These are phyloP conservation scores for Gnaphalium uliginosum DNA, from an alignment of 129 eudicot genomes.

Conservation along the genomic window DNA sequence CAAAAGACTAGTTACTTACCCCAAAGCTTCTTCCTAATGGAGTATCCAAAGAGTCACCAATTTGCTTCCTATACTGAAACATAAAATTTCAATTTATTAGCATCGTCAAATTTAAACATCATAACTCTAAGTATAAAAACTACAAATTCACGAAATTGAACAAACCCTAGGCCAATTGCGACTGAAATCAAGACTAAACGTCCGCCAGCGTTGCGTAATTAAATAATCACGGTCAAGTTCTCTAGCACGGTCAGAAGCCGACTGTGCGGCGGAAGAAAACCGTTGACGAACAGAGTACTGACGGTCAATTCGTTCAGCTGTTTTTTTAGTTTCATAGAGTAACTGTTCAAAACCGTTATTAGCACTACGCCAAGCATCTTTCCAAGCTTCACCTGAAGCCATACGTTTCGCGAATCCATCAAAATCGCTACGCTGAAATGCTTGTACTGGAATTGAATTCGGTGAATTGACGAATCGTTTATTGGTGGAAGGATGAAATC, in stretches of 20 bases:
- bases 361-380: slow-evolving; percentile 72
- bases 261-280: slow-evolving; percentile 46
- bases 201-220: slow-evolving; percentile 68
- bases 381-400: slow-evolving; percentile 75
- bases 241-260: slow-evolving; percentile 71
- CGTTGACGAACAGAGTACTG: slow-evolving; percentile 55
- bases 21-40: slow-evolving; percentile 70
- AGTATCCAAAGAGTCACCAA: slow-evolving; percentile 60
- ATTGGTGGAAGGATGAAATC: slow-evolving; percentile 30
- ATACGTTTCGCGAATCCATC: slow-evolving; percentile 60
- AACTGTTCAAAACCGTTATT: slow-evolving; percentile 81
- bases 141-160: neutral
- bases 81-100: neutral
- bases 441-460: slow-evolving; percentile 27
- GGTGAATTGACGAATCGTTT: slow-evolving; percentile 25
- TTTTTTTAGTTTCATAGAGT: slow-evolving; percentile 64
- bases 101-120: neutral
- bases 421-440: slow-evolving; percentile 78
- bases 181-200: slow-evolving; percentile 63
- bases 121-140: neutral
- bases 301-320: slow-evolving; percentile 88
- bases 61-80: slow-evolving; percentile 84
- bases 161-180: slow-evolving; percentile 87
- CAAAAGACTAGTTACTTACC: slow-evolving; percentile 47
- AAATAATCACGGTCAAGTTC: slow-evolving; percentile 74